These are phyloP conservation scores for Umbelopsis isabellina DNA, from an alignment of 192 early-diverging fungal genomes.

Conservation along the genomic window DNA sequence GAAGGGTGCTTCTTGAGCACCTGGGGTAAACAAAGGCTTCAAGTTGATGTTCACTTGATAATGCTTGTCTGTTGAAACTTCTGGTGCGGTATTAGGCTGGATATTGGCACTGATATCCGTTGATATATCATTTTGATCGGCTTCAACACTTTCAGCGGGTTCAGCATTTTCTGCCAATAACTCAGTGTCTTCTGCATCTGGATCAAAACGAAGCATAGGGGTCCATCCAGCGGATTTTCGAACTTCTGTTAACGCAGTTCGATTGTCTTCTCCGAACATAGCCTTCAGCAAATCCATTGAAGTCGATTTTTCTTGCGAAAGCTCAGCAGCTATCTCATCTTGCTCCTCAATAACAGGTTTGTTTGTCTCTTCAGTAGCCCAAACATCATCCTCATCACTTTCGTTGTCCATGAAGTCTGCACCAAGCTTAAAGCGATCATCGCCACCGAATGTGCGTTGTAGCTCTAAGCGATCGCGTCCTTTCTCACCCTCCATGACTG, in stretches of 20 bases:
- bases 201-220: constrained; percentile 50
- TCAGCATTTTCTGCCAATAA: constrained; percentile 15
- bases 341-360: constrained; percentile 32
- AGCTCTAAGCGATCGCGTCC: constrained; percentile 50
- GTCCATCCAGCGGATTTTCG: constrained; percentile 25
- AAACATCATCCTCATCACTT: constrained; percentile 31
- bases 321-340: constrained; percentile 45
- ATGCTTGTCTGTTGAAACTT: constrained; percentile 43
- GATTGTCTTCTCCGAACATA: constrained; percentile 51
- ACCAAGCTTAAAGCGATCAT: constrained; percentile 55
- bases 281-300: constrained; percentile 51
- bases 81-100: constrained; percentile 27
- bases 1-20: constrained; percentile 43
- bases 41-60: constrained; percentile 43
- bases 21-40: constrained; percentile 39
- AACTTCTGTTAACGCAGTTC: background rate
- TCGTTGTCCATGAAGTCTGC: constrained; percentile 54
- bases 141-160: background rate
- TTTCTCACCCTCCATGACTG: constrained; percentile 54
- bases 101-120: background rate
- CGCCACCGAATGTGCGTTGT: constrained; percentile 51
- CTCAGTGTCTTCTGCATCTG: constrained; percentile 44
- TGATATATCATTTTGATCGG: background rate
- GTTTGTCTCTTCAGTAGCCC: background rate
- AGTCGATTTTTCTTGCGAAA: constrained; percentile 49